These are phyloP conservation scores for Lolium perenne DNA, from an alignment of 176 grass and related monocot species.

Conservation along the genomic window DNA sequence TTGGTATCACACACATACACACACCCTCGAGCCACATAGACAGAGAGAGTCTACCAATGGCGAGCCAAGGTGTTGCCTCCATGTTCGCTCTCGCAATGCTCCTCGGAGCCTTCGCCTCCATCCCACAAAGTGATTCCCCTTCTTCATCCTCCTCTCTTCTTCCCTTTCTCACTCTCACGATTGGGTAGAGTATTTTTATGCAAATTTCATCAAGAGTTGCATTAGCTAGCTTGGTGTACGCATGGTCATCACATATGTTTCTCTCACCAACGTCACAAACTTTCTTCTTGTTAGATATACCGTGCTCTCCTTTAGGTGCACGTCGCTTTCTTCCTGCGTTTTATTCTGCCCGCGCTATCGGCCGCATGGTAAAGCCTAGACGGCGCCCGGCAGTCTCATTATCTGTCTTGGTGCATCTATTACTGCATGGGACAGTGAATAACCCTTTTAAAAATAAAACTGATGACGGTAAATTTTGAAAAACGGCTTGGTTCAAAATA, in stretches of 20 bases:
- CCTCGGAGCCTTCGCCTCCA: conserved; percentile 50
- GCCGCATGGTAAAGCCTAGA: conserved; percentile 17
- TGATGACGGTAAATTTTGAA: conserved; percentile 2
- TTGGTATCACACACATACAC: not conserved
- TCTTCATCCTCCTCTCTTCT: not conserved
- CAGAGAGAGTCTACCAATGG: conserved; percentile 37
- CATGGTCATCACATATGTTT: conserved; percentile 15
- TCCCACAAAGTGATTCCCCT: conserved; percentile 56
- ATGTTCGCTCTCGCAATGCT: conserved; percentile 61
- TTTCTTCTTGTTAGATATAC: not conserved
- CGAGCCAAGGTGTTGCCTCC: conserved; percentile 55
- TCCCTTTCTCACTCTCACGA: conserved; percentile 12
- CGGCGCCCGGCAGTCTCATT: conserved; percentile 11
- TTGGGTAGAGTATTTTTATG: not conserved
- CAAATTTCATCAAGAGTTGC: not conserved
- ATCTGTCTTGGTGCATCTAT: conserved; percentile 7
- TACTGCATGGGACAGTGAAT: conserved; percentile 31
- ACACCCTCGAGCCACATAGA: not conserved
- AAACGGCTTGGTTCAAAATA: not conserved
- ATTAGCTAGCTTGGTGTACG: conserved; percentile 26
- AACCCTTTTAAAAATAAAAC: not conserved
- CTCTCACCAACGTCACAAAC: conserved; percentile 44
- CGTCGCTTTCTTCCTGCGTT: conserved; percentile 41
- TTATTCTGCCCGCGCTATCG: not conserved
- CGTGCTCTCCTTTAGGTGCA: conserved; percentile 12